Conservation (phyloP, 2,329 filamentous ascomycete genomes). For the Blastomyces gilchristii region DNA sequence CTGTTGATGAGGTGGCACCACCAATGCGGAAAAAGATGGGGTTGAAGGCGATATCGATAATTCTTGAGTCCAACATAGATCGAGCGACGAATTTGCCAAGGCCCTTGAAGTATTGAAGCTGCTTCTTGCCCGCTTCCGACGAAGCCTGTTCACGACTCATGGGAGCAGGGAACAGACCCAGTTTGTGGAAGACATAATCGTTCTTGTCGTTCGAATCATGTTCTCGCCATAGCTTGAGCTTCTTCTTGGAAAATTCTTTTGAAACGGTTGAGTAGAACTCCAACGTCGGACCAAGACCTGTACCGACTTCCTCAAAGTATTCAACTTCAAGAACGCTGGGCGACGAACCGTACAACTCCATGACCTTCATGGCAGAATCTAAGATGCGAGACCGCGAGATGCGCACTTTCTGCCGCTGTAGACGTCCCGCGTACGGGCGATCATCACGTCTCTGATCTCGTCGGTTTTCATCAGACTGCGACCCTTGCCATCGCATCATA, state of each 20-base stretch:
- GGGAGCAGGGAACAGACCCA: constrained; percentile 83
- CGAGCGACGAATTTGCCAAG: constrained; percentile 95
- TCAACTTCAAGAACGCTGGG: constrained; percentile 94
- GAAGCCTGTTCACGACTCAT: constrained; percentile 67
- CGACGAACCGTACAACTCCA: constrained; percentile 96
- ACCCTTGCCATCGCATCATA: constrained; percentile 95
- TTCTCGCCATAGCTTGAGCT: constrained; percentile 92
- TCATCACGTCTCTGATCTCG: constrained; percentile 78
- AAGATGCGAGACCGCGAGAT: constrained; percentile 91
- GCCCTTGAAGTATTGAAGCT: constrained; percentile 80
- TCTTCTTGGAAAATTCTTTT: constrained; percentile 94
- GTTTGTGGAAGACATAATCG: constrained; percentile 75
- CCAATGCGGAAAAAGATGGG: constrained; percentile 95
- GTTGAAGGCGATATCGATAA: constrained; percentile 96
- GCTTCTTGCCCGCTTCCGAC: constrained; percentile 72
- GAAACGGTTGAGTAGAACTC: constrained; percentile 98
- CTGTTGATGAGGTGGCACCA: constrained; percentile 49
- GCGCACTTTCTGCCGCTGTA: constrained; percentile 95
- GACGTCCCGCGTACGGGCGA: constrained; percentile 75
- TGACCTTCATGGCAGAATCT: constrained; percentile 94
- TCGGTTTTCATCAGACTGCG: constrained; percentile 71
- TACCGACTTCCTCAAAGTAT: constrained; percentile 97
- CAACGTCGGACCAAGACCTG: constrained; percentile 84
- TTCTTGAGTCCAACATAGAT: constrained; percentile 95
- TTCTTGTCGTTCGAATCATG: constrained; percentile 61